phyloP scores from a whole-genome alignment of 2,329 filamentous ascomycete genomes.

The Beauveria caledonica region DNA sequence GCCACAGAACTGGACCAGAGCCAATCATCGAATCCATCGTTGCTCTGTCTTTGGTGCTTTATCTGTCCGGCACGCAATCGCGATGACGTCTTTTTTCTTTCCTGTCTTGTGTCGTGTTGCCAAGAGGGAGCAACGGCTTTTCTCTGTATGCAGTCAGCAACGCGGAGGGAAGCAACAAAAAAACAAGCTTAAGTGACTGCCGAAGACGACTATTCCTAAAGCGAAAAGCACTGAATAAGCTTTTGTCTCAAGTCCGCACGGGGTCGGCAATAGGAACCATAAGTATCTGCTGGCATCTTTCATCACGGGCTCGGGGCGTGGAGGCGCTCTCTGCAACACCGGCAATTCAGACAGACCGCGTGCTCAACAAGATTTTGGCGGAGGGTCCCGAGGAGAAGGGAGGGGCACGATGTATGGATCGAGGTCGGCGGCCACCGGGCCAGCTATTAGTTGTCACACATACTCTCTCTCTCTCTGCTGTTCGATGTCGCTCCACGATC shows the following conservation, averaged over 20 bases:
- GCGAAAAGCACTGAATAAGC: not conserved
- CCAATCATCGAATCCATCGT: not conserved
- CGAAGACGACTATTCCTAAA: not conserved
- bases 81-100: not conserved
- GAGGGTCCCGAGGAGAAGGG: not conserved
- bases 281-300: too few species aligned
- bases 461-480: too few species aligned
- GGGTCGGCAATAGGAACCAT: too few species aligned
- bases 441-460: not conserved
- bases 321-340: not conserved
- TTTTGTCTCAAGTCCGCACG: not conserved
- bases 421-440: not conserved
- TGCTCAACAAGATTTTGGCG: not conserved
- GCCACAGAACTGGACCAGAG: not conserved
- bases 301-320: not conserved
- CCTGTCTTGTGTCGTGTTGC: not conserved
- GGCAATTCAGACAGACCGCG: too few species aligned
- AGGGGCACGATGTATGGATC: not conserved
- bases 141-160: not conserved
- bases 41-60: not conserved
- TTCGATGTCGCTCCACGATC: not conserved
- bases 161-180: not conserved
- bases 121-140: too few species aligned
- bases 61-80: not conserved
- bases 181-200: conserved; percentile 4